Evolutionary conservation across 495 filamentous ascomycete species (phyloP), one percentile per base, ranked within the genome.

Genomic region (Daldinia childiae): DNA sequence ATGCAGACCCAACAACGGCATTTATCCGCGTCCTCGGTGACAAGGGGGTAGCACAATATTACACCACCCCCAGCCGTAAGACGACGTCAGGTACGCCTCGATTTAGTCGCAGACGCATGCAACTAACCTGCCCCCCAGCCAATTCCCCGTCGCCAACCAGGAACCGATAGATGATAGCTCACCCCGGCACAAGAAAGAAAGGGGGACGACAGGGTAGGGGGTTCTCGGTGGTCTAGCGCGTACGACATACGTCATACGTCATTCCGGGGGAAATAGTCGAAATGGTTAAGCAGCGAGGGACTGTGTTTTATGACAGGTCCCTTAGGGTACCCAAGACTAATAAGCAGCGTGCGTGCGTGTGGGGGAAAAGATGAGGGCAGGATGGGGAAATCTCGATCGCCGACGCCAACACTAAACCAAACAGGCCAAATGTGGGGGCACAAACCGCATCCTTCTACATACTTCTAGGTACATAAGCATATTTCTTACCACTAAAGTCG

Each of bases 211-310:
- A 17, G 21, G 26, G 32, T 34, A 34, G 32, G 32, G 32, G 50
- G 50, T 34, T 15, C 63, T 21, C 34, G 2, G 34, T 36, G 34
- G 34, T 12, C 30, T 58, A 58, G 63, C 30, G 63, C 54, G 36
- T 58, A 12, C 52, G 36, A 57, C 62, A 29, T 65, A 56, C 63
- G 63, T 58, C 63, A 65, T 65, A 26, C 24, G 24, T 26, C 24
- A 26, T 26, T 26, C 3, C 54, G 19, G 29, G 62, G 8, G n/a
- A 21, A 48, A 30, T 34, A 32, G 30, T 41, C 21, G 14, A 38
- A 51, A 58, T 34, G 11, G 4, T 36, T 36, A 36, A 45, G 41
- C 41, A 17, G n/a, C 15, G 41, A 45, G n/a, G n/a, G 34, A 14
- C 3, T 32, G 24, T 12, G 15, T 19, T 56, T 32, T 32, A 9